Evolutionary conservation across 116 monocot genomes (phyloP), one percentile per base, ranked within the genome.

Genomic region (Papilionanthe hybrid): DNA sequence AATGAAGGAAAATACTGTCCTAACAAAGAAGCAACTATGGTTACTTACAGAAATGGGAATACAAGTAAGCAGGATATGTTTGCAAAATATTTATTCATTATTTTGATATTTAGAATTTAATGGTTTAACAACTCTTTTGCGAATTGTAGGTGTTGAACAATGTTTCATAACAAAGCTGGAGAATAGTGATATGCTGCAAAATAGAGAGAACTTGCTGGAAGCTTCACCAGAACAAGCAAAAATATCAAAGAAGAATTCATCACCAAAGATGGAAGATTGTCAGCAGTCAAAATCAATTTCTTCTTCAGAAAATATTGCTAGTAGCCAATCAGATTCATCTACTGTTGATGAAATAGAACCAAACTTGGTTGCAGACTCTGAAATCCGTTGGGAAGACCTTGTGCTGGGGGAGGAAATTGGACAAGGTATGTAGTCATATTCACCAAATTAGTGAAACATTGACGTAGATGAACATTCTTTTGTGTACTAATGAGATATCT

Each of bases 331-430:
- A 41, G 42, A 43, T 53, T 43, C 72, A 72, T 83, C 83, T 29
- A 25, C n/a, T 22, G 27, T 72, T 43, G 72, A 49, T 5, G 77
- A 78, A 44, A 72, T 72, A n/a, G 77, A 78, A 57, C 27, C 72
- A 37, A 58, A 83, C 44, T 78, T 78, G 43, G 37, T 75, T 1
- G 49, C 13, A 32, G 57, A 72, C 77, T 85, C 74, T 81, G 81
- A 81, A 17, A 85, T 85, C 74, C 78, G 18, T 10, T 85, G 85
- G 85, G 81, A 85, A 66, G 85, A 85, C 53, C 77, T 85, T 12
- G 57, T 37, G 57, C 32, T 85, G 18, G 81, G 81, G 37, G 85
- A 85, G 66, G 78, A 85, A 81, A 73, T 85, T 60, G 85, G 85
- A 45, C 58, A 85, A 85, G 85, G 85, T 85, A 81, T 50, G 49